Evolutionary conservation across 495 filamentous ascomycete species (phyloP).

Genomic region (Daldinia bambusicola): DNA sequence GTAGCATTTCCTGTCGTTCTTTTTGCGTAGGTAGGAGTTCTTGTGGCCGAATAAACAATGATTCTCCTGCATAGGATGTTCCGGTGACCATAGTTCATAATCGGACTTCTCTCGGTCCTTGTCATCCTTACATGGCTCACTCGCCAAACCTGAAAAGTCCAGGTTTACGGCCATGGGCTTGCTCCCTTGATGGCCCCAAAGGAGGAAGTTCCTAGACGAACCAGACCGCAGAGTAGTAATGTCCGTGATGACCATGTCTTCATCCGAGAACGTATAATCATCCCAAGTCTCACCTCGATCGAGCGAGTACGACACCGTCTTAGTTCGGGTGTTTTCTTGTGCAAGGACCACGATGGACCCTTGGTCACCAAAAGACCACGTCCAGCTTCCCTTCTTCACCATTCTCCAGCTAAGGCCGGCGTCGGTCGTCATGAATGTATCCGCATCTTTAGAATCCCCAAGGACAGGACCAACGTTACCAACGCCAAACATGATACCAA

Average conservation of each 20-base stretch:
- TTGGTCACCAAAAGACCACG: slow-evolving; percentile 95
- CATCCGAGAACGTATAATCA: slow-evolving; percentile 75
- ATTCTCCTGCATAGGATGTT: slow-evolving; percentile 76
- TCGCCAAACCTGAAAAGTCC: slow-evolving; percentile 83
- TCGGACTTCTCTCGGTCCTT: slow-evolving; percentile 70
- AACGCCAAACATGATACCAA: slow-evolving; percentile 89
- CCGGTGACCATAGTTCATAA: slow-evolving; percentile 86
- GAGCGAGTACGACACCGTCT: slow-evolving; percentile 76
- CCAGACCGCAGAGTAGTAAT: slow-evolving; percentile 91
- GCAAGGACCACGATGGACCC: slow-evolving; percentile 92
- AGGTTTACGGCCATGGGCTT: slow-evolving; percentile 77
- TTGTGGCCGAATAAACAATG: slow-evolving; percentile 94
- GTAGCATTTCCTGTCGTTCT: slow-evolving; percentile 74
- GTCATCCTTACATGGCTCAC: slow-evolving; percentile 73
- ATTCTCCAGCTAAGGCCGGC: slow-evolving; percentile 89
- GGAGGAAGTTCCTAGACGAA: slow-evolving; percentile 84
- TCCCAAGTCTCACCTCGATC: slow-evolving; percentile 83
- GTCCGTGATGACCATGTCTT: slow-evolving; percentile 73
- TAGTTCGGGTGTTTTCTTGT: slow-evolving; percentile 65
- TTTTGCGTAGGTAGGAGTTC: slow-evolving; percentile 91
- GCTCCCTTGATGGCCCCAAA: slow-evolving; percentile 77
- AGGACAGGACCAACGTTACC: slow-evolving; percentile 88
- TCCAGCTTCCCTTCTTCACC: slow-evolving; percentile 83
- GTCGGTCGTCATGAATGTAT: slow-evolving; percentile 89
- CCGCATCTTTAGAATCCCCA: slow-evolving; percentile 66